Evolutionary conservation across 176 grass and related monocot genomes (phyloP).

Genomic region (Saccharum spontaneum): DNA sequence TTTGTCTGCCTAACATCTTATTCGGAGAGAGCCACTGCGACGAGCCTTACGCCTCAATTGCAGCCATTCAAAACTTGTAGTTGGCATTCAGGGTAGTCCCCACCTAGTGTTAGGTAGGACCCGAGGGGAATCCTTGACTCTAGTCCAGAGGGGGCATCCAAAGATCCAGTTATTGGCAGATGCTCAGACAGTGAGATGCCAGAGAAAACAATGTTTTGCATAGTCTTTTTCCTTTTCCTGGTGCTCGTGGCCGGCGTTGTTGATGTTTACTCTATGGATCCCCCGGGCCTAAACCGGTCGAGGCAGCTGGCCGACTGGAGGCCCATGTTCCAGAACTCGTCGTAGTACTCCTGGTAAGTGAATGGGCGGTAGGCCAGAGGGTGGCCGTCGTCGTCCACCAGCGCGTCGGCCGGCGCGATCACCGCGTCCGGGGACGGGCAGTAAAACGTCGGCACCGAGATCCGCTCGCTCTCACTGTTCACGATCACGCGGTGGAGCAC

Average conservation of each 20-base stretch:
- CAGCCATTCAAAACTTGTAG: too few relatives aligned
- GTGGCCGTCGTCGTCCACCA: conserved; percentile 47
- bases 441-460: conserved; percentile 90
- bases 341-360: conserved; percentile 77
- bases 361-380: conserved; percentile 62
- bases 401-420: conserved; percentile 51
- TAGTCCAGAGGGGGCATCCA: too few relatives aligned
- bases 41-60: too few relatives aligned
- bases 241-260: background rate
- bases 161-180: too few relatives aligned
- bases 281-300: conserved; percentile 53
- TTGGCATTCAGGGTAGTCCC: too few relatives aligned
- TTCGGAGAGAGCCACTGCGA: too few relatives aligned
- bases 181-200: background rate
- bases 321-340: conserved; percentile 75
- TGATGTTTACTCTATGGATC: background rate
- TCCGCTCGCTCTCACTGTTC: conserved; percentile 74
- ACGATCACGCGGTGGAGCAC: conserved; percentile 83
- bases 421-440: conserved; percentile 58
- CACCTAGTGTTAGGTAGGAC: too few relatives aligned
- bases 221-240: background rate
- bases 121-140: too few relatives aligned
- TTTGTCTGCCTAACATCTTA: too few relatives aligned
- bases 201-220: background rate
- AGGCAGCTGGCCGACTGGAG: conserved; percentile 72